Conservation (phyloP, 2,329 filamentous ascomycete genomes). For the Sporothrix inflata region DNA sequence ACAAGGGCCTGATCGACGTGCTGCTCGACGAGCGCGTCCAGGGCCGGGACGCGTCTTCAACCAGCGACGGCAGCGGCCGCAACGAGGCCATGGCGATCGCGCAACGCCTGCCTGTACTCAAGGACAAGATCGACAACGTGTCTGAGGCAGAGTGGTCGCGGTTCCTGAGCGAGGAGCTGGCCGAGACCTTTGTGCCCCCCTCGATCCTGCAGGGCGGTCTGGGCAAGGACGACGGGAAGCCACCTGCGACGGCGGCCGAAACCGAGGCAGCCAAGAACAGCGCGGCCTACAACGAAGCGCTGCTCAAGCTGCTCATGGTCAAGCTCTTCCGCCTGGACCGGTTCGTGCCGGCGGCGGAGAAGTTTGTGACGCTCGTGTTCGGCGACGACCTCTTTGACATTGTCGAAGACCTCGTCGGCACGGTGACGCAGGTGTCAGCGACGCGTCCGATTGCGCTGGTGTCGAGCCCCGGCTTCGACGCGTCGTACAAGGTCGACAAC, state of each 20-base stretch:
- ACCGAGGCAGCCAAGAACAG: not conserved
- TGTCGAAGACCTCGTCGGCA: constrained; percentile 81
- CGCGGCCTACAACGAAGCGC: constrained; percentile 67
- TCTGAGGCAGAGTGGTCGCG: constrained; percentile 70
- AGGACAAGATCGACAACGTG: constrained; percentile 68
- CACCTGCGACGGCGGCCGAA: not conserved
- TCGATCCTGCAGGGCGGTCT: constrained; percentile 70
- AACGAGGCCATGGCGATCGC: constrained; percentile 71
- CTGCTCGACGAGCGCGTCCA: constrained; percentile 79
- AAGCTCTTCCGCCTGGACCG: constrained; percentile 95
- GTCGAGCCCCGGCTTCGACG: constrained; percentile 95
- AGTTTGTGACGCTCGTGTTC: constrained; percentile 86
- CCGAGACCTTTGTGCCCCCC: constrained; percentile 79
- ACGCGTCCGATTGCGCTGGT: constrained; percentile 87
- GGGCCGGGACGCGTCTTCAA: constrained; percentile 72
- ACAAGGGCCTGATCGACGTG: constrained; percentile 83
- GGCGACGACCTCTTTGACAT: constrained; percentile 80
- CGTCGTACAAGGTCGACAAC: constrained; percentile 97
- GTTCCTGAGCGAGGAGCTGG: constrained; percentile 84
- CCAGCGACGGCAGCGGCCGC: constrained; percentile 40
- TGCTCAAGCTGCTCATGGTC: constrained; percentile 84
- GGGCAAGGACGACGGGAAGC: constrained; percentile 38
- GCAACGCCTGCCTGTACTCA: constrained; percentile 72
- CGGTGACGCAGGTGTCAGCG: constrained; percentile 80
- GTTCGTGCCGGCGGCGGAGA: constrained; percentile 89